Percentiles rank a stretch among this genome's conserved stretches.
Conservation (phyloP, 768 basidiomycete genomes). For the Heimioporus sp. region DNA sequence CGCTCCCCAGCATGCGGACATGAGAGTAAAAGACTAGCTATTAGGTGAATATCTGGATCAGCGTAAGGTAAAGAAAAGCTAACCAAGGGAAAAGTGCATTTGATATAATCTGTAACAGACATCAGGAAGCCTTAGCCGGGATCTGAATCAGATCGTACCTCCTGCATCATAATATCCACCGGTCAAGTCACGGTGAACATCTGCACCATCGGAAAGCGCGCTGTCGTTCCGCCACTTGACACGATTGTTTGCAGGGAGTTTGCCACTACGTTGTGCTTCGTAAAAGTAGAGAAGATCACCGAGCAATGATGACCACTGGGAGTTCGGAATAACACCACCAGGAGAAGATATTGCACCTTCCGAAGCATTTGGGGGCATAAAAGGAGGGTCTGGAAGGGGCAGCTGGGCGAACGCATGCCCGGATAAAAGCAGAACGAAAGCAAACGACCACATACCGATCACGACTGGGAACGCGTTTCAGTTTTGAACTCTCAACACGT, state of each 20-base stretch:
- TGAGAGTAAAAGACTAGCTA: constrained; percentile 70
- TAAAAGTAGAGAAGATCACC: constrained; percentile 87
- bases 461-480: too few species aligned
- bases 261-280: constrained; percentile 86
- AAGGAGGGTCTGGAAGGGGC: constrained; percentile 62
- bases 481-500: constrained; percentile 8
- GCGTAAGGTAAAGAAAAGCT: constrained; percentile 14
- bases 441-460: constrained; percentile 20
- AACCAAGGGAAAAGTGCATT: constrained; percentile 83
- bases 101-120: constrained; percentile 69
- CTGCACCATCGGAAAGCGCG: constrained; percentile 70
- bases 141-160: constrained; percentile 43
- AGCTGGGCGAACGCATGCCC: constrained; percentile 50
- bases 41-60: neutral
- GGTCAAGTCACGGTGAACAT: constrained; percentile 69
- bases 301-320: constrained; percentile 79
- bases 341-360: constrained; percentile 51
- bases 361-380: constrained; percentile 57
- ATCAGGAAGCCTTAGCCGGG: neutral
- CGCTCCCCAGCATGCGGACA: constrained; percentile 90
- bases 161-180: constrained; percentile 96
- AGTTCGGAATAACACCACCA: constrained; percentile 48
- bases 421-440: constrained; percentile 15
- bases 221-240: constrained; percentile 89
- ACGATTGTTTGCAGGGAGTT: constrained; percentile 62